Conservation (phyloP, 1,284 basidiomycete genomes). For the Tausonia pullulans region DNA sequence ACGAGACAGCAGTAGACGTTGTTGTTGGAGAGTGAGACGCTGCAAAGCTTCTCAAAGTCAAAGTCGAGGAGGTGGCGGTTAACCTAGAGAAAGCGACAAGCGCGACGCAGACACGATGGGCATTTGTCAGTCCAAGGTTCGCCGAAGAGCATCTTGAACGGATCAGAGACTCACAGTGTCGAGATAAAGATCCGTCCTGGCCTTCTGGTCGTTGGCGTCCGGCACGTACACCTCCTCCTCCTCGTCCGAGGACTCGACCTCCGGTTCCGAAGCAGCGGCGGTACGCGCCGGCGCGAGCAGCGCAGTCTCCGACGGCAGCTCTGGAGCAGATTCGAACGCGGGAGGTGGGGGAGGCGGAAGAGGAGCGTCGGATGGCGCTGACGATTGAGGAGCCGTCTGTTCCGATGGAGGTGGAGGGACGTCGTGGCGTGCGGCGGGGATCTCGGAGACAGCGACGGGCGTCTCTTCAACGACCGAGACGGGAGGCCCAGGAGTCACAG, state of each 20-base stretch:
- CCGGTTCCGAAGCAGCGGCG: conserved; percentile 40
- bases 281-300: background rate
- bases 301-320: background rate
- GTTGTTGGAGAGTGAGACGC: conserved; percentile 88
- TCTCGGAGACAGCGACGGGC: too few species aligned
- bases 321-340: too few species aligned
- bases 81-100: conserved; percentile 45
- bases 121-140: conserved; percentile 14
- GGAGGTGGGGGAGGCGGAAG: background rate
- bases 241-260: conserved; percentile 34
- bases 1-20: conserved; percentile 97
- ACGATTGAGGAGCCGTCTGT: background rate
- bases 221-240: conserved; percentile 33
- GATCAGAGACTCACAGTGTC: conserved; percentile 66
- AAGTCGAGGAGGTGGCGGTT: conserved; percentile 86
- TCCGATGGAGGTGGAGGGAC: too few species aligned
- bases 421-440: too few species aligned
- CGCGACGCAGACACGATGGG: background rate
- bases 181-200: conserved; percentile 79
- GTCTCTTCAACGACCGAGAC: too few species aligned
- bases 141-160: background rate
- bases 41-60: conserved; percentile 98
- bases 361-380: background rate
- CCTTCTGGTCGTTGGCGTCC: conserved; percentile 21
- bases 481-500: too few species aligned